Evolutionary conservation across 305 asterid species (phyloP), one percentile per base, ranked within the genome.

Genomic region (Fraxinus albicans): DNA sequence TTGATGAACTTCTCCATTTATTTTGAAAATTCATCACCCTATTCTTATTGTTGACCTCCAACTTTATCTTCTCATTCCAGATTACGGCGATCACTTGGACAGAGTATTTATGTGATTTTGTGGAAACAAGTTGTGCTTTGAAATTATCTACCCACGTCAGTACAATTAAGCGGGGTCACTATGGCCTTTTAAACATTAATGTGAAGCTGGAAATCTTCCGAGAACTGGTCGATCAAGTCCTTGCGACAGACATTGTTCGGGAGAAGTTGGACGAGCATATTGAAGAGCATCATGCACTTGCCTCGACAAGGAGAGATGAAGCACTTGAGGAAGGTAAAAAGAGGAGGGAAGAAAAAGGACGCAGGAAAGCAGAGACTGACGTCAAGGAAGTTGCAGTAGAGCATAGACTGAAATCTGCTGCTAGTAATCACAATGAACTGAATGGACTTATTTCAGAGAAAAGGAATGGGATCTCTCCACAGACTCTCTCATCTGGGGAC

Each of bases 301-400:
- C 97, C 84, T 98, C 99, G 40, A 85, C 92, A 85, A 88, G 92
- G 88, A 93, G 99, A 80, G 98, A 91, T 86, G 97, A 94, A 89
- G 97, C 96, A 82, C 83, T 96, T 81, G 94, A 88, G 79, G 98
- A 93, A 91, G 97, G 95, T 83, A 90, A 91, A 86, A 93, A 91
- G 93, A 93, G 89, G 89, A 93, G 99, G 88, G 98, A 94, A 88
- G 92, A 92, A 85, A 94, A 90, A 87, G 95, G 91, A 89, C 92
- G 90, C 33, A 86, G 80, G 86, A 93, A 92, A 86, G 81, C 83
- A 17, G 83, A 85, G 85, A 85, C 90, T 79, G 63, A 80, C 79
- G 83, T 88, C 21, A 88, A 88, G 80, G 91, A 87, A 84, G 83
- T 80, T 83, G 82, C 79, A 67, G 89, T 80, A 75, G 89, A 78